Base-by-base conservation (phyloP, 2,329 filamentous ascomycete genomes). In the Penicillium sp. region DNA sequence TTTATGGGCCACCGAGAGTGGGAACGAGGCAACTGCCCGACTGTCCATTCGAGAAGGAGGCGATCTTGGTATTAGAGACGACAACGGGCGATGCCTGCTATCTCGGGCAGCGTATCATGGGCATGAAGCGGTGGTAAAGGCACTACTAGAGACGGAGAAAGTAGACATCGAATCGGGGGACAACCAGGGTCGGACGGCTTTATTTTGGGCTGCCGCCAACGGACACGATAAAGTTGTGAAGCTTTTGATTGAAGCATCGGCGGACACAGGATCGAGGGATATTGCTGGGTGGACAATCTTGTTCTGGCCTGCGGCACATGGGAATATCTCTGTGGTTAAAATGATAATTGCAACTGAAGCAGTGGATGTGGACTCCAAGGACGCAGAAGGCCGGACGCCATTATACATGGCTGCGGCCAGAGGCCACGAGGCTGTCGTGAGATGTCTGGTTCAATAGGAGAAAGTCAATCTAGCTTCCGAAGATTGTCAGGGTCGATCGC, bases 101-200 rank as follows among this genome's bases (percentile, higher is more conserved):
- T 46, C 52, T 10, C 50, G 34, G 22, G 52, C 55, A 27, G 55
- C 55, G 2, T 21, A 18, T 11, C 11, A 42, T 10, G 55, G 55
- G 5, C 42, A 55, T n/a, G 18, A 21, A 14, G n/a, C 10, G 6
- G 29, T 56, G 24, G 38, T 58, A 24, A 40, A 50, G 32, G 27
- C 39, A 11, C 32, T 58, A 9, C 21, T 50, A 24, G 48, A 45
- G 4, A 48, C 44, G 29, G 44, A 16, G 10, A 18, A 36, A 3
- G n/a, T 36, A 8, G 10, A 34, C 7, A 10, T 46, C 14, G 21
- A 46, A 8, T 46, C 29, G 14, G 22, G 10, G 18, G 32, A 46
- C 11, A 8, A 4, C 16, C 8, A 34, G 16, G 31, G 44, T 14
- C 18, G 16, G 21, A 36, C 44, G 16, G 4, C 8, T 3, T 18